Evolutionary conservation across 352 stramenopile species (phyloP).

Genomic region (Phytophthora capsici): DNA sequence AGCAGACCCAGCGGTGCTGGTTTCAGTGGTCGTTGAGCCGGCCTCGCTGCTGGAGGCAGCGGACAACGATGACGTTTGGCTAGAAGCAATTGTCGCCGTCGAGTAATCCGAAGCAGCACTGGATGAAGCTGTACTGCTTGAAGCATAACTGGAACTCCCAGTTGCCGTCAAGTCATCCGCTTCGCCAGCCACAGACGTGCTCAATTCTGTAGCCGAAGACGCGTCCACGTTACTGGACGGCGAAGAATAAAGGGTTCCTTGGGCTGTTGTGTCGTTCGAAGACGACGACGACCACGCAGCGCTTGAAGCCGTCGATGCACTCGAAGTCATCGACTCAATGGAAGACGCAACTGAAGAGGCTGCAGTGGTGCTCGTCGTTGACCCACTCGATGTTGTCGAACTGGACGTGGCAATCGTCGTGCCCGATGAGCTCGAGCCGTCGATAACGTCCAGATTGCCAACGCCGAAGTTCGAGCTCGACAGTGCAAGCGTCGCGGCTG

Average conservation of each 20-base stretch:
- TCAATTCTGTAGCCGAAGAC: neutral
- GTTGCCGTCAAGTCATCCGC: neutral
- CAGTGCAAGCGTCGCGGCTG: slow-evolving; percentile 21
- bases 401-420: neutral
- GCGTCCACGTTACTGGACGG: neutral
- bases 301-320: neutral
- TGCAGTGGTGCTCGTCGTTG: neutral
- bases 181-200: neutral
- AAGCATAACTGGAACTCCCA: neutral
- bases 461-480: slow-evolving; percentile 37
- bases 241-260: neutral
- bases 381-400: slow-evolving; percentile 4
- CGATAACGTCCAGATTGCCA: slow-evolving; percentile 24
- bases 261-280: neutral
- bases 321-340: neutral
- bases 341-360: neutral
- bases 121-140: neutral
- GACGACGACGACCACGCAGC: neutral
- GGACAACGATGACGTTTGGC: neutral
- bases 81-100: neutral
- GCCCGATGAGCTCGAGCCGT: slow-evolving; percentile 13
- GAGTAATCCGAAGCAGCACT: neutral
- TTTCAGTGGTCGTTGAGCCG: neutral
- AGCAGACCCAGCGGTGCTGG: neutral
- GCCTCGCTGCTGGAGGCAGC: neutral